These are phyloP conservation scores for Saccharomycopsis selenospora DNA, from an alignment of 805 yeast genomes.

Conservation along the genomic window DNA sequence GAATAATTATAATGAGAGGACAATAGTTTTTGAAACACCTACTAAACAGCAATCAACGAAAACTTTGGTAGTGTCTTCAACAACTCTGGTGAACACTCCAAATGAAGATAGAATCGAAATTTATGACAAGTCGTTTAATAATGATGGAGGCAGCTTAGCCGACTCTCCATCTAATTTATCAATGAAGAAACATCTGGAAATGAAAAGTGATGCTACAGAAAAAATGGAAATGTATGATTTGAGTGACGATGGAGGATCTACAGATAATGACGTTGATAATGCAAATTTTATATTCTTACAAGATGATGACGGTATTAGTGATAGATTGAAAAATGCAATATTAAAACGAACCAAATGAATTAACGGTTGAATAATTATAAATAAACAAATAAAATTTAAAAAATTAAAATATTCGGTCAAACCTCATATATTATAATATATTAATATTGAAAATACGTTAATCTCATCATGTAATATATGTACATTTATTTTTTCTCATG, in stretches of 20 bases:
- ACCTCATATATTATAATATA: too few relatives aligned
- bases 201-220: not conserved
- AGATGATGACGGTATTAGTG: not conserved
- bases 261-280: not conserved
- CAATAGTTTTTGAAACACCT: not conserved
- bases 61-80: not conserved
- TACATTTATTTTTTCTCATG: too few relatives aligned
- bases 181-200: not conserved
- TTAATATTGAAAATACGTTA: too few relatives aligned
- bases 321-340: not conserved
- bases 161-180: not conserved
- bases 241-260: too few relatives aligned
- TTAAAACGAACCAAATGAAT: too few relatives aligned
- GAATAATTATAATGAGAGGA: too few relatives aligned
- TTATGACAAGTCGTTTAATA: too few relatives aligned
- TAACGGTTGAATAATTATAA: too few relatives aligned
- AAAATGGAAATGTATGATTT: not conserved
- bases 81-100: not conserved
- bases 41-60: not conserved
- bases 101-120: not conserved
- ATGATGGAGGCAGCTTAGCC: too few relatives aligned
- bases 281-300: not conserved
- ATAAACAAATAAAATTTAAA: too few relatives aligned
- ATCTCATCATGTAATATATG: too few relatives aligned
- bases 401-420: too few relatives aligned